Evolutionary conservation across 345 rosid species (phyloP).

Genomic region (Citrus inodora): DNA sequence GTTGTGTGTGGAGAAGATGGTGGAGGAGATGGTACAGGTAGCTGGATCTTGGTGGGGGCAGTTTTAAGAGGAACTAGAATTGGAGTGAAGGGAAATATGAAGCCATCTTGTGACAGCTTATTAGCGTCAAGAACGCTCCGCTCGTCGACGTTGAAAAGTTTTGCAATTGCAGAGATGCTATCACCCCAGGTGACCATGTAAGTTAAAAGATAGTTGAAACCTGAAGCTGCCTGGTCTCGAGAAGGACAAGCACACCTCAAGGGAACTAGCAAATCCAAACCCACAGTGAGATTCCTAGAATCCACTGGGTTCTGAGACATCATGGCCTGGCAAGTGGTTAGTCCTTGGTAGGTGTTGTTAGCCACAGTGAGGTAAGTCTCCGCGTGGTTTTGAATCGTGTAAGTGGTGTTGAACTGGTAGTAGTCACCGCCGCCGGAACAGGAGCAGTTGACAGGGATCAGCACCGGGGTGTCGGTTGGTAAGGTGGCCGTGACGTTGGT

Average conservation of each 20-base stretch:
- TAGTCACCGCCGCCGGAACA: slow-evolving; percentile 29
- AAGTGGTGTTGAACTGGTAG: slow-evolving; percentile 73
- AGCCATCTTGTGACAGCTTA: slow-evolving; percentile 14
- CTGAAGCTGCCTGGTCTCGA: slow-evolving; percentile 43
- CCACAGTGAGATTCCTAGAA: slow-evolving; percentile 16
- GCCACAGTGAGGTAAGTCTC: slow-evolving; percentile 58
- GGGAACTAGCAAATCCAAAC: slow-evolving; percentile 43
- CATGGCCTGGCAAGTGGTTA: slow-evolving; percentile 87
- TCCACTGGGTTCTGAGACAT: slow-evolving; percentile 52
- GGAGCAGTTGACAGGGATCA: slow-evolving; percentile 66
- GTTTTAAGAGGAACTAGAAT: slow-evolving; percentile 60
- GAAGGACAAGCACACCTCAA: slow-evolving; percentile 89
- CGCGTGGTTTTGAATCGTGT: neutral
- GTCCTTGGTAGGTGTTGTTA: slow-evolving; percentile 80
- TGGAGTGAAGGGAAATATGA: slow-evolving; percentile 58
- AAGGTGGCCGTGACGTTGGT: slow-evolving; percentile 30
- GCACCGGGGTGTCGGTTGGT: slow-evolving; percentile 30
- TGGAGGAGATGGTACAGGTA: slow-evolving; percentile 26
- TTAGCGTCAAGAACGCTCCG: slow-evolving; percentile 50
- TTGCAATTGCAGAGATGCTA: slow-evolving; percentile 41
- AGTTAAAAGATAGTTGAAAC: slow-evolving; percentile 51
- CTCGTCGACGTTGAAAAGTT: slow-evolving; percentile 32
- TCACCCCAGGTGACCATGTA: slow-evolving; percentile 50
- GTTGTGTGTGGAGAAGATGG: slow-evolving; percentile 19
- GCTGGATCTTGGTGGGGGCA: slow-evolving; percentile 36